A percentile compares a stretch with the other conserved stretches of the same genome.
Conservation (phyloP, 2,329 filamentous ascomycete genomes). For the Fusarium graminum region DNA sequence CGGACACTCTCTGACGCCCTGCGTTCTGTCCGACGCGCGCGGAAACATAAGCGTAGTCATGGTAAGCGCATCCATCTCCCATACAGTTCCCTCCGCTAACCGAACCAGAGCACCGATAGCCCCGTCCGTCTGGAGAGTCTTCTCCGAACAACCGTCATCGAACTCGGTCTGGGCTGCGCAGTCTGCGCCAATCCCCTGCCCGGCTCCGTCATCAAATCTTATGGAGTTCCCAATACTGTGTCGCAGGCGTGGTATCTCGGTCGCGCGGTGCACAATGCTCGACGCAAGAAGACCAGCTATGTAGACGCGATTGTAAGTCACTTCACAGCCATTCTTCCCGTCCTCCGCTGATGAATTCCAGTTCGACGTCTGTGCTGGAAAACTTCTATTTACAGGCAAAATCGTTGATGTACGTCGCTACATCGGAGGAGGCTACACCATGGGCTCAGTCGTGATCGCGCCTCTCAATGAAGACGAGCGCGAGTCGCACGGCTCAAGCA, state of each 20-base stretch:
- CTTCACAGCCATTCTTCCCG: fast-evolving
- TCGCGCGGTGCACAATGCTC: slow-evolving; percentile 56
- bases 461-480: slow-evolving; percentile 52
- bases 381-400: slow-evolving; percentile 57
- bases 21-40: slow-evolving; percentile 54
- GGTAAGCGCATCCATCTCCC: slow-evolving; percentile 12
- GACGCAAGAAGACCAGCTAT: slow-evolving; percentile 45
- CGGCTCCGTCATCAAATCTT: slow-evolving; percentile 52
- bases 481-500: slow-evolving; percentile 37
- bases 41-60: slow-evolving; percentile 54
- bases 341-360: neutral
- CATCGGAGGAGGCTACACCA: slow-evolving; percentile 57
- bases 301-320: slow-evolving; percentile 45
- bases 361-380: slow-evolving; percentile 52
- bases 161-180: slow-evolving; percentile 56
- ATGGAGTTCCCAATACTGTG: slow-evolving; percentile 59
- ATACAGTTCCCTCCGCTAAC: neutral
- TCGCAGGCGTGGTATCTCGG: slow-evolving; percentile 69
- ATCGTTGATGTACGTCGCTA: slow-evolving; percentile 57
- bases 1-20: slow-evolving; percentile 54
- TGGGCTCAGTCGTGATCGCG: slow-evolving; percentile 55
- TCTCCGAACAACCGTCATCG: slow-evolving; percentile 54
- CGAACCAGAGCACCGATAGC: slow-evolving; percentile 51
- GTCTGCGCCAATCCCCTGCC: slow-evolving; percentile 53
- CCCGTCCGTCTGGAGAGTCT: slow-evolving; percentile 54